Evolutionary conservation across 257 asterid species (phyloP), one percentile per base, ranked within the genome.

Genomic region (Eucommia ulmoides): DNA sequence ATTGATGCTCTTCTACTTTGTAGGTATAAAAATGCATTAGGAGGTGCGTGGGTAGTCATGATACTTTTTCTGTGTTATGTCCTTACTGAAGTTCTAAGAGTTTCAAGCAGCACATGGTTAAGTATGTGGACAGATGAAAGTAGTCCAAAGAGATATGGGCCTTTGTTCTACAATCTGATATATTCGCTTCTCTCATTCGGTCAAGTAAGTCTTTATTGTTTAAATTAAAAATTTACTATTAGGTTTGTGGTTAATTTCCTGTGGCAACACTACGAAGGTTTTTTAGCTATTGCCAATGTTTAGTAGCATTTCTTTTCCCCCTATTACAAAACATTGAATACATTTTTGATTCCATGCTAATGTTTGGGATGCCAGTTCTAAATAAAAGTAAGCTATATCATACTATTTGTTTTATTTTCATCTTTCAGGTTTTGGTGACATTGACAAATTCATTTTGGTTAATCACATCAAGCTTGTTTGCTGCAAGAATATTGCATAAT

Each of bases 51-150:
- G 91, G 96, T 79, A 4, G 94, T 82, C 44, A 66, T 77, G 60
- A 59, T 85, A 67, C 52, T 80, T 65, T 79, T 82, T 48, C 33
- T 59, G 9, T 82, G 94, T 66, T 89, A 89, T 58, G 61, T 55
- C 50, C 49, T 69, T 41, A 80, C 86, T 48, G 97, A 89, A 74
- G 66, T 61, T 62, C 78, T 89, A 46, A 74, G 97, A 64, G 80
- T 85, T 55, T 67, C 80, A 48, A 82, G 97, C 60, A 89, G 97
- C 82, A 80, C 93, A 2, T 85, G 94, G 97, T 61, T 89, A 74
- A 80, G 97, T 67, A 63, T 74, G 33, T 89, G 97, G 97, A 85
- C 97, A 17, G 77, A 82, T 58, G 78, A 75, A 64, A 76, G 91
- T 67, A 67, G 79, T 53, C 55, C 74, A 18, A 64, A 48, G 51